Percentiles rank a stretch among this genome's conserved stretches.
These are phyloP conservation scores for Puya raimondii DNA, from an alignment of 176 grass and related monocot genomes.

Conservation along the genomic window DNA sequence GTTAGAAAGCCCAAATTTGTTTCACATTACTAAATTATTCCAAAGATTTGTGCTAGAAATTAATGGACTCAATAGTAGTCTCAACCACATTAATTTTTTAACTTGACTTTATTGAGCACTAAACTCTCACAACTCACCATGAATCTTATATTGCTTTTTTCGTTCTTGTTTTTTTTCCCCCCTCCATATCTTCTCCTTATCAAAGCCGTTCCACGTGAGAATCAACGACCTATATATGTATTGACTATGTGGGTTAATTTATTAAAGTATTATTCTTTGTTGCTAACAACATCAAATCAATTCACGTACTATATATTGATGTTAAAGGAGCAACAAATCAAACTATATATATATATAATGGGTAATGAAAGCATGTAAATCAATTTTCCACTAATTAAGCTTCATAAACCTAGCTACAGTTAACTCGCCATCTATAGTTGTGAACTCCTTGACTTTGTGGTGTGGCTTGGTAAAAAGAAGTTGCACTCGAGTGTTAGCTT, in stretches of 20 bases:
- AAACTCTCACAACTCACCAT: neutral
- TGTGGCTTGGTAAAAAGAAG: neutral
- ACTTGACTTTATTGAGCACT: neutral
- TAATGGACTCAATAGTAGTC: neutral
- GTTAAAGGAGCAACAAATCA: no score
- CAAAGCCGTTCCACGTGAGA: no score
- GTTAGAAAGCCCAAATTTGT: slow-evolving; percentile 14
- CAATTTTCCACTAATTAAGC: no score
- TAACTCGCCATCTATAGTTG: neutral
- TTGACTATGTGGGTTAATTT: no score
- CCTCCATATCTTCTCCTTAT: no score
- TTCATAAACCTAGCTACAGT: no score
- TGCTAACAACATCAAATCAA: no score
- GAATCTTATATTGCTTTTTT: neutral
- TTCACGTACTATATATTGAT: no score
- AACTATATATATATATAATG: no score
- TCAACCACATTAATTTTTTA: neutral
- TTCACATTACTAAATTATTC: slow-evolving; percentile 1
- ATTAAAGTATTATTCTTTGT: no score
- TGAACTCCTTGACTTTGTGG: neutral
- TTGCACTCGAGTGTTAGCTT: neutral
- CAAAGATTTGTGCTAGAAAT: slow-evolving; percentile 7
- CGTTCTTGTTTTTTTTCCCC: neutral
- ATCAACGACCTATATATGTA: no score
- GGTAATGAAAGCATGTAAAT: no score